Base-by-base conservation (phyloP, 768 basidiomycete genomes). In the Panellus pusillus region DNA sequence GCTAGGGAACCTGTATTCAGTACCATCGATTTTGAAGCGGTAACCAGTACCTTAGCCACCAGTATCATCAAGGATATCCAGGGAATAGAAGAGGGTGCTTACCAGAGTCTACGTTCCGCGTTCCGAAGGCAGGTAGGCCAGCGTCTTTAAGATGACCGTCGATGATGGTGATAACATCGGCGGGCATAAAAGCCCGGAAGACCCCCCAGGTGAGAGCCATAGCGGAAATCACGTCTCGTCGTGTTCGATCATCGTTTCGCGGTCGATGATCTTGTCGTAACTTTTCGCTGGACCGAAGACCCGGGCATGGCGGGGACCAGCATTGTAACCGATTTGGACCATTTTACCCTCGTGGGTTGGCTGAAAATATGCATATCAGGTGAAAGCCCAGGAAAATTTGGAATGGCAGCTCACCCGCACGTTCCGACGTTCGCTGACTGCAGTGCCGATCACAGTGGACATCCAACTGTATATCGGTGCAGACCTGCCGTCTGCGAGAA, bases 301-400 rank as follows among this genome's bases (percentile, higher is more conserved):
- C 4, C 37, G 51, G 1, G 44, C 44, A 52, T 52, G 51, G 14
- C 27, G 36, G 1, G 44, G 51, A 9, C 52, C 52, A 35, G 52
- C 46, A 44, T 48, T 54, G 12, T n/a, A 54, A 15, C 53, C 53
- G 9, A 44, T 9, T 46, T 54, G 53, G 3, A 44, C 53, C 40
- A 54, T 44, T 15, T 14, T 17, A 8, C 53, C 53, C 8, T 6
- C 7, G 19, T 50, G 39, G 9, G 27, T 42, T 1, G 48, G 48
- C 48, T 50, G 14, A 9, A 27, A n/a, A 44, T 7, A 44, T 24
- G 19, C n/a, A 6, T 24, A 24, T 24, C 24, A 24, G 19, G 32
- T 18, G 29, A 36, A 12, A 15, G 17, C 11, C 4, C 5, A 3
- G 19, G 13, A 24, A 2, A 27, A 13, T 7, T 27, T 28, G 17